Evolutionary conservation across 805 yeast genomes (phyloP).

Genomic region (Metschnikowia dekortorum): DNA sequence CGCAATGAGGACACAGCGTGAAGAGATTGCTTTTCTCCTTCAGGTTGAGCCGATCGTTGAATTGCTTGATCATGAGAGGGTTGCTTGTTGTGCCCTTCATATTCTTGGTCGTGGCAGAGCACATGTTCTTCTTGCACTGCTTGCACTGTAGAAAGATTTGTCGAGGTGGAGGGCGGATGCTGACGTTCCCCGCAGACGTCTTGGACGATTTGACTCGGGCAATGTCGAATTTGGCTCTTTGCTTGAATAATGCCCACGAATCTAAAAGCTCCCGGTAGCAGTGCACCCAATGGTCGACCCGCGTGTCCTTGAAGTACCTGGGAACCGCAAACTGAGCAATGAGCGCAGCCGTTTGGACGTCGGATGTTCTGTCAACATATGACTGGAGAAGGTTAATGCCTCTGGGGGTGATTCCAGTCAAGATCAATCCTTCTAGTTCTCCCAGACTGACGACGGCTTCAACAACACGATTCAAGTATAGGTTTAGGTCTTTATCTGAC

Average conservation of each 20-base stretch:
- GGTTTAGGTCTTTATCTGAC: conserved; percentile 71
- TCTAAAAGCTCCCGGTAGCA: conserved; percentile 17
- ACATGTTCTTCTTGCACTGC: conserved; percentile 72
- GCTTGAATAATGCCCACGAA: conserved; percentile 17
- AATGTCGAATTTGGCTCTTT: conserved; percentile 74
- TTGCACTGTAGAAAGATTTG: conserved; percentile 81
- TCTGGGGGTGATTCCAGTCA: conserved; percentile 87
- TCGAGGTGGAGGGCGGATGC: conserved; percentile 52
- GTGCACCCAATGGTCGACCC: conserved; percentile 77
- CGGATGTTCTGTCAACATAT: conserved; percentile 83
- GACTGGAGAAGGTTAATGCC: conserved; percentile 80
- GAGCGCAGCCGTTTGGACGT: conserved; percentile 86
- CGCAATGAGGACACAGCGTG: conserved; percentile 74
- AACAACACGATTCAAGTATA: conserved; percentile 66
- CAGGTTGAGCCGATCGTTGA: conserved; percentile 23
- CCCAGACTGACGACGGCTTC: conserved; percentile 71
- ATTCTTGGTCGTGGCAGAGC: conserved; percentile 29
- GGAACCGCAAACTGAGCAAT: conserved; percentile 81
- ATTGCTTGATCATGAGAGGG: conserved; percentile 27
- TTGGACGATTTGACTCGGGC: conserved; percentile 61
- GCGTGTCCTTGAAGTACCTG: conserved; percentile 65
- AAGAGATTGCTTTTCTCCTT: conserved; percentile 19
- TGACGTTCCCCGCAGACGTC: conserved; percentile 43
- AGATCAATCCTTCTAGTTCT: conserved; percentile 82
- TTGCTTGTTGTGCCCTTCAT: conserved; percentile 12